These are phyloP conservation scores for Talaromyces verruculosus DNA, from an alignment of 2,329 filamentous ascomycete genomes.

Conservation along the genomic window DNA sequence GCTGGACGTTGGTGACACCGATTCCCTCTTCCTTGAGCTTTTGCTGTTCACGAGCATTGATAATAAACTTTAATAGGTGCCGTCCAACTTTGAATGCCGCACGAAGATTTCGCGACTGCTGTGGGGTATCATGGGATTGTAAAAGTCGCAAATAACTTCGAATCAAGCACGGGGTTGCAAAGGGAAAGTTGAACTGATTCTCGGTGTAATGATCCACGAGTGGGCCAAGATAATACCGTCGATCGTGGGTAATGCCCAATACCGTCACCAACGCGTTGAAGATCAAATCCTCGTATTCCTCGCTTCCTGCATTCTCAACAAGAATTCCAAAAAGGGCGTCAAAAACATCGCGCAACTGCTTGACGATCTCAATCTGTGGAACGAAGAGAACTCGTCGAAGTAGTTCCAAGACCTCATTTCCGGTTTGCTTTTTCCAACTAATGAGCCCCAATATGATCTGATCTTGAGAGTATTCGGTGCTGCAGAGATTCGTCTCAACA, in stretches of 20 bases:
- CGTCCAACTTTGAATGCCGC: slow-evolving; percentile 93
- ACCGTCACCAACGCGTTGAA: slow-evolving; percentile 89
- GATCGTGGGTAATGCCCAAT: slow-evolving; percentile 88
- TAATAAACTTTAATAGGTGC: slow-evolving; percentile 92
- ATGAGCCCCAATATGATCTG: slow-evolving; percentile 78
- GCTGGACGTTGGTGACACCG: slow-evolving; percentile 70
- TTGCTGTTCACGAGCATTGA: slow-evolving; percentile 82
- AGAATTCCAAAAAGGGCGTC: slow-evolving; percentile 89
- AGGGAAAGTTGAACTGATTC: slow-evolving; percentile 86
- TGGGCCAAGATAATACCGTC: slow-evolving; percentile 86
- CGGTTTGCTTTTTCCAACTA: slow-evolving; percentile 76
- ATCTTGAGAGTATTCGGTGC: slow-evolving; percentile 92
- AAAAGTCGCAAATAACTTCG: slow-evolving; percentile 82
- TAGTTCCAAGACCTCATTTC: slow-evolving; percentile 69
- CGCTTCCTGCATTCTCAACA: slow-evolving; percentile 84
- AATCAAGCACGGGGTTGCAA: slow-evolving; percentile 83
- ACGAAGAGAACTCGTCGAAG: slow-evolving; percentile 87
- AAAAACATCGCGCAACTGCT: slow-evolving; percentile 83
- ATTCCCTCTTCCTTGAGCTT: slow-evolving; percentile 84
- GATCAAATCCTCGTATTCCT: slow-evolving; percentile 88
- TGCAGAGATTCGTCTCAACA: slow-evolving; percentile 84
- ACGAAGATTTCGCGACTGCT: slow-evolving; percentile 78
- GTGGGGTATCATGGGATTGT: slow-evolving; percentile 70
- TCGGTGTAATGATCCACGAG: slow-evolving; percentile 90
- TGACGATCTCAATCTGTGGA: slow-evolving; percentile 95